Base-by-base conservation (phyloP, 164 flowering plant species). In the Magnolia kwangsiensis region DNA sequence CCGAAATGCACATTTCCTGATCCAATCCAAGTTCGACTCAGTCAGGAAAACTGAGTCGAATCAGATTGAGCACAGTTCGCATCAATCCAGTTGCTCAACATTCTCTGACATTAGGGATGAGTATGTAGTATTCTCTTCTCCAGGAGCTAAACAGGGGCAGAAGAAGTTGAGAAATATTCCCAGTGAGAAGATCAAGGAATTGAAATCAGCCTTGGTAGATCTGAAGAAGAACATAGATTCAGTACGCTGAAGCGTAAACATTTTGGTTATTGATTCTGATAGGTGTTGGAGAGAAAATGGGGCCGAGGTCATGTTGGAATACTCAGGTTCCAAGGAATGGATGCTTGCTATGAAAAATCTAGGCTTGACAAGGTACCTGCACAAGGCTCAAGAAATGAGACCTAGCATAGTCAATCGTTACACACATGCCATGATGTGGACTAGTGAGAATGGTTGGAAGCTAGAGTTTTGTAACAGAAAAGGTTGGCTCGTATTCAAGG, bases 401-500 rank as follows among this genome's bases (percentile, higher is more conserved):
- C 90, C 92, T 4, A 77, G 82, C 75, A 31, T 86, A 59, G 61
- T 67, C 49, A 92, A 93, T 73, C 93, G 93, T 3, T 77, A 86
- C 71, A 89, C 96, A 18, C 92, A 89, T 83, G 90, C 87, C 72
- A 80, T 87, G 23, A 80, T 92, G 68, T 95, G 98, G 98, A 67
- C 80, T 1, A 83, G 76, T 19, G 90, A 86, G 66, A 83, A 80
- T 77, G 86, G 84, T 82, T 93, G 90, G 97, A 95, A 89, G 83
- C 88, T 95, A 2, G 99, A 95, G 84, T 93, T 95, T 79, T 83
- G 85, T 20, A 77, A 86, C 79, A 78, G 89, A 74, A 79, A 67
- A 65, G 96, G 92, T 74, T 95, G 99, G 99, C 11, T 76, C 1
- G 70, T 82, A 51, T 95, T 95, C 74, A 93, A 90, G 86, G 94